Conservation (phyloP, 805 yeast species). For the Saturnispora mendoncae region DNA sequence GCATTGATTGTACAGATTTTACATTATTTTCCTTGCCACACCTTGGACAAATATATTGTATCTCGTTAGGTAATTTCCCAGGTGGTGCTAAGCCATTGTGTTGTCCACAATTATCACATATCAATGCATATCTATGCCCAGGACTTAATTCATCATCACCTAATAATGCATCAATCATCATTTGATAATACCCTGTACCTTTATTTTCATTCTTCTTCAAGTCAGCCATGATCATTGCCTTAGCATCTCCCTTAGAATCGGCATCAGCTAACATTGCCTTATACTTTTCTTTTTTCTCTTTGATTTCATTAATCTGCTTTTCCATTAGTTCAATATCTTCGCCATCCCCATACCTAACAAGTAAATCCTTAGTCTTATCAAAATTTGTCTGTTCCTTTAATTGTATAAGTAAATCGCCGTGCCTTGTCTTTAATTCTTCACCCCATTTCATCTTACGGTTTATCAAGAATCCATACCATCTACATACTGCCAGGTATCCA, state of each 20-base stretch:
- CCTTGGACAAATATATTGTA: constrained; percentile 54
- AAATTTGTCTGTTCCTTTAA: constrained; percentile 53
- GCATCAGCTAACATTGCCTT: constrained; percentile 29
- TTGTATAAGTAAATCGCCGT: constrained; percentile 30
- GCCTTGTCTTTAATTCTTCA: constrained; percentile 26
- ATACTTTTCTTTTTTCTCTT: constrained; percentile 32
- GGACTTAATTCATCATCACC: constrained; percentile 62
- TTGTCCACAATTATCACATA: constrained; percentile 53
- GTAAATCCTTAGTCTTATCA: constrained; percentile 63
- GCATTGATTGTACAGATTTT: neutral
- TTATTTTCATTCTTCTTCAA: constrained; percentile 12
- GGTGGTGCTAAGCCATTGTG: constrained; percentile 84
- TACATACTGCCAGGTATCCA: constrained; percentile 13
- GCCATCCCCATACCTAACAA: constrained; percentile 53
- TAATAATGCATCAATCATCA: constrained; percentile 34
- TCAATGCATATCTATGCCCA: constrained; percentile 57
- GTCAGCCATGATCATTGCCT: constrained; percentile 12
- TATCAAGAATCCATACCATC: constrained; percentile 19
- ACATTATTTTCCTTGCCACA: constrained; percentile 35
- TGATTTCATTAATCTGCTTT: constrained; percentile 35
- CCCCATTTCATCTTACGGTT: constrained; percentile 17
- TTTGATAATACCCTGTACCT: constrained; percentile 23
- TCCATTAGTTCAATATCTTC: constrained; percentile 35
- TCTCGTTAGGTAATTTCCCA: constrained; percentile 41
- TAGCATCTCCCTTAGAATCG: constrained; percentile 25